Evolutionary conservation across 441 rosid genomes (phyloP).

Genomic region (Jatropha podagrica): DNA sequence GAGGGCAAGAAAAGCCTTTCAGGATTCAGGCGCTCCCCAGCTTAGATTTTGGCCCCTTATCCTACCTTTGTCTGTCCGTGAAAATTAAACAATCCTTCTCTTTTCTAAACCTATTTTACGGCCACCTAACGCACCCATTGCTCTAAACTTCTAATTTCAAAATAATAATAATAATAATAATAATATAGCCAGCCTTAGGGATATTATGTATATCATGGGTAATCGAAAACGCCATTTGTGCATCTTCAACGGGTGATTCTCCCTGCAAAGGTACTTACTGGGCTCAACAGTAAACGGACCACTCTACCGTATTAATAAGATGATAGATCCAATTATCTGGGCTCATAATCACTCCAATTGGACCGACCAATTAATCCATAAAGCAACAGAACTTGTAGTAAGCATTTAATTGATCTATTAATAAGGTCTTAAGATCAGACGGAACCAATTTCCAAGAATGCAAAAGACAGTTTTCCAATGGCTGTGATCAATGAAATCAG

Average conservation of each 20-base stretch:
- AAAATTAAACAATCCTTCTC: no score
- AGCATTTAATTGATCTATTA: neutral
- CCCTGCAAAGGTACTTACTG: neutral
- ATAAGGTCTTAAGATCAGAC: neutral
- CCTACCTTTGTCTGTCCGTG: conserved; percentile 26
- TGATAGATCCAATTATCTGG: neutral
- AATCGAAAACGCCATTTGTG: neutral
- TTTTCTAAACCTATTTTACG: no score
- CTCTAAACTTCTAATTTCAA: no score
- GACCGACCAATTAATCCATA: neutral
- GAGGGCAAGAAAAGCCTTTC: neutral
- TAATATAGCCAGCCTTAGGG: no score
- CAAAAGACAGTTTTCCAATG: neutral
- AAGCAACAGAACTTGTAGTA: neutral
- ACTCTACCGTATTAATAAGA: neutral
- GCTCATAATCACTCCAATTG: conserved; percentile 4
- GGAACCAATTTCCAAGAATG: conserved; percentile 3
- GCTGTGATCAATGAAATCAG: conserved; percentile 9
- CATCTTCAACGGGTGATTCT: neutral
- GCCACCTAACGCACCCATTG: no score
- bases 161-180: conserved; percentile 10
- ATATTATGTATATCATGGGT: no score
- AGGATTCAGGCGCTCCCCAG: conserved; percentile 16
- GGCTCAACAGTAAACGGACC: conserved; percentile 14
- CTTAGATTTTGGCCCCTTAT: conserved; percentile 18